phyloP scores from a whole-genome alignment of 129 eudicot genomes.

The Artemisia annua region DNA sequence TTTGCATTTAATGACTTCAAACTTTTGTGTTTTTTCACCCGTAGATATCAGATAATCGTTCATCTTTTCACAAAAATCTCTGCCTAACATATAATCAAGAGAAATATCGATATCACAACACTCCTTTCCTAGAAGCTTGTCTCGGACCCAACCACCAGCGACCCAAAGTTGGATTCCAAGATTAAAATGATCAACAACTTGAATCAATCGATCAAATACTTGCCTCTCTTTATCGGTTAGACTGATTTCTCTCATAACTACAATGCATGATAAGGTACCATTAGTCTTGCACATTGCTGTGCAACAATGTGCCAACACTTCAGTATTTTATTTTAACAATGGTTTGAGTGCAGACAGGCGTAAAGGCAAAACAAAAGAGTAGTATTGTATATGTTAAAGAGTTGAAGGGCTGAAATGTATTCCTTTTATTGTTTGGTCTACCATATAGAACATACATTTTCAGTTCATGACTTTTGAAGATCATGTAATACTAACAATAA shows the following conservation, averaged over 20 bases:
- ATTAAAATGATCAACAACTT: slow-evolving; percentile 55
- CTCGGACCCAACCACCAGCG: slow-evolving; percentile 56
- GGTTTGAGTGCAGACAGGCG: too few species aligned
- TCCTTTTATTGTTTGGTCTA: too few species aligned
- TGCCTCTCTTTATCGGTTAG: slow-evolving; percentile 59
- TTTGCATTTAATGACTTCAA: too few species aligned
- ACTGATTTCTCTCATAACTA: slow-evolving; percentile 50
- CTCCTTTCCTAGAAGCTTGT: neutral
- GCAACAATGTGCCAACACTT: slow-evolving; percentile 13
- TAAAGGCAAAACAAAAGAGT: too few species aligned
- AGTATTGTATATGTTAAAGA: too few species aligned
- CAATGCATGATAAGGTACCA: slow-evolving; percentile 17
- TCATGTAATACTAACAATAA: too few species aligned
- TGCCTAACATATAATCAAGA: slow-evolving; percentile 45
- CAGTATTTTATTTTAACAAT: too few species aligned
- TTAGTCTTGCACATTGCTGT: slow-evolving; percentile 15
- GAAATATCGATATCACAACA: neutral
- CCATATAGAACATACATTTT: too few species aligned
- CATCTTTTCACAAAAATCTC: slow-evolving; percentile 22
- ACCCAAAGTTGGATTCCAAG: slow-evolving; percentile 84
- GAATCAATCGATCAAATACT: slow-evolving; percentile 61
- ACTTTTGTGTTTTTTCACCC: neutral
- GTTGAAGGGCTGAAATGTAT: too few species aligned
- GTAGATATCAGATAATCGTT: neutral
- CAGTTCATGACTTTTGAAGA: too few species aligned